phyloP scores from a whole-genome alignment of 352 stramenopile genomes.

The Hyaloperonospora arabidopsidis region DNA sequence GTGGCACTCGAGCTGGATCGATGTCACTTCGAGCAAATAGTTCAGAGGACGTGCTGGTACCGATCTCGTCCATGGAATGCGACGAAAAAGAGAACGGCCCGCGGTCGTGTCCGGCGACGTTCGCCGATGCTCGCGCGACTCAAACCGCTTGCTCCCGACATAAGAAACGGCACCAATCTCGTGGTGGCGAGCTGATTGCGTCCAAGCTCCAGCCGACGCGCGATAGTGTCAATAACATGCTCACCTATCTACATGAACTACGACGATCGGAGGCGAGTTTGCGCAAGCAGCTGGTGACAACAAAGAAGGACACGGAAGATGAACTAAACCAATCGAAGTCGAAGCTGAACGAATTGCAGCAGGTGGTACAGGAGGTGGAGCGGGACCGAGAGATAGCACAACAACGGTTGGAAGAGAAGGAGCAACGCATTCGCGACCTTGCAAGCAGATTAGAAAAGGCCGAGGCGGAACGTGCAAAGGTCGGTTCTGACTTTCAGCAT shows the following conservation, averaged over 20 bases:
- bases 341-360: slow-evolving; percentile 40
- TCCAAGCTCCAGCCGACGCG: slow-evolving; percentile 51
- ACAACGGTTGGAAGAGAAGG: slow-evolving; percentile 32
- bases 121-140: slow-evolving; percentile 5
- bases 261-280: slow-evolving; percentile 54
- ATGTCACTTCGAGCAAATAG: slow-evolving; percentile 15
- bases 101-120: slow-evolving; percentile 35
- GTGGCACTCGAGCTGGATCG: slow-evolving; percentile 20
- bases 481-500: background rate
- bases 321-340: slow-evolving; percentile 40
- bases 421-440: slow-evolving; percentile 34
- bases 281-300: slow-evolving; percentile 51
- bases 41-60: slow-evolving; percentile 27
- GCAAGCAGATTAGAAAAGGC: slow-evolving; percentile 28
- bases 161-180: slow-evolving; percentile 17
- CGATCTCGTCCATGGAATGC: slow-evolving; percentile 13
- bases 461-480: slow-evolving; percentile 13
- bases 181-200: slow-evolving; percentile 34
- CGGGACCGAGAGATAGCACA: slow-evolving; percentile 25
- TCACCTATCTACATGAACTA: slow-evolving; percentile 67
- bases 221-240: slow-evolving; percentile 52
- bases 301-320: slow-evolving; percentile 39
- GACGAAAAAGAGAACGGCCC: slow-evolving; percentile 32
- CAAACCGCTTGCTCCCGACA: slow-evolving; percentile 23
- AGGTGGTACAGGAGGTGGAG: slow-evolving; percentile 35